phyloP scores from a whole-genome alignment of 768 basidiomycete genomes.

The Lanmaoa rubissima region DNA sequence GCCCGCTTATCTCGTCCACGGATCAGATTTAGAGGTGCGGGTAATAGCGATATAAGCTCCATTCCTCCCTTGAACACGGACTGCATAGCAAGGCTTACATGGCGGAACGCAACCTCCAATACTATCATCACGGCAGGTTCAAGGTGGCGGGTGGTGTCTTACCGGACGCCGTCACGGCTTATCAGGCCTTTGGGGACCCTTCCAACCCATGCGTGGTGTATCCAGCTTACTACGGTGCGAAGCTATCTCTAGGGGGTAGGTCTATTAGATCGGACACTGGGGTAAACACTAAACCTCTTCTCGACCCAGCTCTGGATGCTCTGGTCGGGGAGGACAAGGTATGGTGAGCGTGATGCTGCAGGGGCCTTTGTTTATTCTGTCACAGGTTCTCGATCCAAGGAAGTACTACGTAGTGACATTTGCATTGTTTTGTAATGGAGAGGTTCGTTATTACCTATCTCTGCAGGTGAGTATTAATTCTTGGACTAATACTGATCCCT shows the following conservation, averaged over 20 bases:
- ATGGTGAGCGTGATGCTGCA: neutral
- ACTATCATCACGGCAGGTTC: slow-evolving; percentile 55
- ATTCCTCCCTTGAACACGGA: neutral
- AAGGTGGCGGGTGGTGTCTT: slow-evolving; percentile 50
- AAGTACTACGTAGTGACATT: slow-evolving; percentile 58
- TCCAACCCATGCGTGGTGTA: slow-evolving; percentile 52
- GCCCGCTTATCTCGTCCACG: neutral
- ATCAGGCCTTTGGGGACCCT: slow-evolving; percentile 51
- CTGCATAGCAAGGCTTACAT: neutral
- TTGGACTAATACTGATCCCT: neutral
- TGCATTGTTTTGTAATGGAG: slow-evolving; percentile 57
- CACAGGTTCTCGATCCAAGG: slow-evolving; percentile 46
- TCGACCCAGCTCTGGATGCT: slow-evolving; percentile 41
- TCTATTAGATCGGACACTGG: slow-evolving; percentile 12
- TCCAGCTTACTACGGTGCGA: slow-evolving; percentile 55
- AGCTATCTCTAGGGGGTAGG: slow-evolving; percentile 45
- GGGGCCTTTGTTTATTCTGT: neutral
- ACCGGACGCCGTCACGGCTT: slow-evolving; percentile 57
- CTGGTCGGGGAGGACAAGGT: slow-evolving; percentile 53
- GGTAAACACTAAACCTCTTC: slow-evolving; percentile 31
- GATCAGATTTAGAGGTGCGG: neutral
- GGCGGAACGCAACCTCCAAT: slow-evolving; percentile 35
- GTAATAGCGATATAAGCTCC: neutral
- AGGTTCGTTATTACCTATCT: slow-evolving; percentile 36
- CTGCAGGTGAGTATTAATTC: neutral